phyloP scores from a whole-genome alignment of 208 protist species.

The Tritrichomonas foetus region DNA sequence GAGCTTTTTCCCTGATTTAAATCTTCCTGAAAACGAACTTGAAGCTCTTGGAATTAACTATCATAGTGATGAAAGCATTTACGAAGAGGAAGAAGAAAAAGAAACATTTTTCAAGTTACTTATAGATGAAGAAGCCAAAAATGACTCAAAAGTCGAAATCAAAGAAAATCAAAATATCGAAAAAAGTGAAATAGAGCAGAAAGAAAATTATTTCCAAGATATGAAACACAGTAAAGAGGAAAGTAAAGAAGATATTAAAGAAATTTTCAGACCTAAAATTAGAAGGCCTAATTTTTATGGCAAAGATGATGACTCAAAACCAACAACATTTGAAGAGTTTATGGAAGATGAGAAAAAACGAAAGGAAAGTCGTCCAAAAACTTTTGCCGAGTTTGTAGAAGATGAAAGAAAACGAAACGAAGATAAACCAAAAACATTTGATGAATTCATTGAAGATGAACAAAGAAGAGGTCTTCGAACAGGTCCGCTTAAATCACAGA shows the following conservation, averaged over 20 bases:
- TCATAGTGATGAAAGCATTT: not conserved
- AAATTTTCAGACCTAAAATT: not conserved
- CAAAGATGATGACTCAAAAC: not conserved
- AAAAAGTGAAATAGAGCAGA: not conserved
- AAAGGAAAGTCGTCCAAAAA: not conserved
- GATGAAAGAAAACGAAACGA: not conserved
- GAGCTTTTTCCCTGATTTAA: slow-evolving; percentile 36
- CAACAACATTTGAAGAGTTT: not conserved
- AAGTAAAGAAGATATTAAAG: not conserved
- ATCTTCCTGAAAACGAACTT: not conserved
- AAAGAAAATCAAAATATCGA: too few relatives aligned
- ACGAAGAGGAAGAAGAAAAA: slow-evolving; percentile 30
- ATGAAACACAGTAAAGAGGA: too few relatives aligned
- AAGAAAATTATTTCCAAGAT: too few relatives aligned
- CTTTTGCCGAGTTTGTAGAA: not conserved
- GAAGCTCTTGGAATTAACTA: not conserved
- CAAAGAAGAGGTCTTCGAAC: too few relatives aligned
- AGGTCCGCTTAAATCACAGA: too few relatives aligned
- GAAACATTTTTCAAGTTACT: not conserved
- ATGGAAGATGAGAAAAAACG: not conserved
- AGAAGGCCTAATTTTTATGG: not conserved
- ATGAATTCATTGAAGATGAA: not conserved
- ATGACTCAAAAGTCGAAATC: too few relatives aligned
- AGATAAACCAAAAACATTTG: not conserved
- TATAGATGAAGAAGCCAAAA: too few relatives aligned